These are phyloP conservation scores for fission yeast (Schizosaccharomyces pombe) DNA, from an alignment of 805 yeast genomes.

Conservation along the genomic window DNA sequence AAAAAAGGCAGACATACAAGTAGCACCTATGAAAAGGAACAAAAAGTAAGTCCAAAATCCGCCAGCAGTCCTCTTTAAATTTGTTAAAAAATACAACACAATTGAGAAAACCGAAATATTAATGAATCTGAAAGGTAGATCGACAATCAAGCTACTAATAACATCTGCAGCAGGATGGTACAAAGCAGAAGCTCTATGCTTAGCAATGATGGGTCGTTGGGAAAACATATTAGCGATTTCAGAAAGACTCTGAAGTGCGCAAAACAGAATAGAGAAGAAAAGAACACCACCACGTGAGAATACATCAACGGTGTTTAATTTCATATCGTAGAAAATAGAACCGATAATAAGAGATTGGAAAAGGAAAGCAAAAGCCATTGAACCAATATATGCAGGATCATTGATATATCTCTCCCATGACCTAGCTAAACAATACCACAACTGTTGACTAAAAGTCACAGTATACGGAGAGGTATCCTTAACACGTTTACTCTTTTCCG, in stretches of 20 bases:
- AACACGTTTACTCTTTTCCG: neutral
- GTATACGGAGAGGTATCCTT: constrained; percentile 8
- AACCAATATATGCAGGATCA: constrained; percentile 28
- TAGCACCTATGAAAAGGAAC: constrained; percentile 21
- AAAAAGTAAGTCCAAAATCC: constrained; percentile 29
- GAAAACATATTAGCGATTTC: constrained; percentile 23
- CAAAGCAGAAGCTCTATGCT: constrained; percentile 33
- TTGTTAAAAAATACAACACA: constrained; percentile 29
- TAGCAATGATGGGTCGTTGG: constrained; percentile 32
- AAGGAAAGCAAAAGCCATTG: constrained; percentile 25
- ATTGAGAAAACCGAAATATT: constrained; percentile 26
- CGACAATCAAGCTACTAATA: constrained; percentile 34
- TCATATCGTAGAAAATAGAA: constrained; percentile 34
- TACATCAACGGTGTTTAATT: constrained; percentile 29
- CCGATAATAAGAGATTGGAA: constrained; percentile 39
- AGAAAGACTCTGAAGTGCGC: constrained; percentile 23
- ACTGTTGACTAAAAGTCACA: constrained; percentile 9
- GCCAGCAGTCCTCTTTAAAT: constrained; percentile 30
- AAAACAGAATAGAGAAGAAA: constrained; percentile 30
- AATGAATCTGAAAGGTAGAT: constrained; percentile 28
- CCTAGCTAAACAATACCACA: constrained; percentile 10
- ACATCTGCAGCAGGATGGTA: constrained; percentile 46
- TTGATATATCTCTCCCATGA: constrained; percentile 29
- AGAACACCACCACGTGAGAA: constrained; percentile 37
- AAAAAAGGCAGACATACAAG: constrained; percentile 34